Evolutionary conservation across 2,329 filamentous ascomycete genomes (phyloP), one percentile per base, ranked within the genome.

Genomic region (Stachybotrys echinatus): DNA sequence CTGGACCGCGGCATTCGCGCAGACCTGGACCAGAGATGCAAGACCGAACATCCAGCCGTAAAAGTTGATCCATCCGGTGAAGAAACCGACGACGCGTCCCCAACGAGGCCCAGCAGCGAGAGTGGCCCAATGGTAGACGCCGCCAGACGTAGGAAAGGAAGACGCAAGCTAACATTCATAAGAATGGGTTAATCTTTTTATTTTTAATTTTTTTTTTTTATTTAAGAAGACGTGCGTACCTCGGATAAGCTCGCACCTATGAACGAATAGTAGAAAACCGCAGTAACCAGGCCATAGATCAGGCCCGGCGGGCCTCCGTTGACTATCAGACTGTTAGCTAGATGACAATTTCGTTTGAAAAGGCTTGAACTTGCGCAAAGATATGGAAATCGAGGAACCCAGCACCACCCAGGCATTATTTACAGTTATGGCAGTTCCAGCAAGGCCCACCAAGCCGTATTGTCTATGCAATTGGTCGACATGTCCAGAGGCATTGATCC

Each of bases 31-130:
- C 0, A 61, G 7, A 1, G 59, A 59, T 37, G 59, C 59, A 0
- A 61, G 52, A 4, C 59, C 59, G 17, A 61, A 61, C 59, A 61
- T 61, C 59, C 59, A 61, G 5, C 59, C 59, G 2, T 61, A 61
- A 4, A 61, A 61, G 23, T 61, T 61, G 48, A 61, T 57, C 59
- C 59, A 61, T 2, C 59, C 59, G 0, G 59, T 50, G 1, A 59
- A 61, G 34, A 61, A 61, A 10, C 59, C 59, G 0, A 53, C 52
- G 1, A 58, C 37, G 2, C 59, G 59, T 0, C 59, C 59, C 59
- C 59, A 60, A 52, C 50, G 58, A 0, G 55, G 59, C 0, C 59
- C 59, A 0, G 59, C 59, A 2, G 59, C 59, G 2, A 60, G 51
- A 0, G 53, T 61, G 0, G 59, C 59, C 59, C 59, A 61, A 6